Evolutionary conservation across 2,329 filamentous ascomycete genomes (phyloP), one percentile per base, ranked within the genome.

Genomic region (Penicillium sp.): DNA sequence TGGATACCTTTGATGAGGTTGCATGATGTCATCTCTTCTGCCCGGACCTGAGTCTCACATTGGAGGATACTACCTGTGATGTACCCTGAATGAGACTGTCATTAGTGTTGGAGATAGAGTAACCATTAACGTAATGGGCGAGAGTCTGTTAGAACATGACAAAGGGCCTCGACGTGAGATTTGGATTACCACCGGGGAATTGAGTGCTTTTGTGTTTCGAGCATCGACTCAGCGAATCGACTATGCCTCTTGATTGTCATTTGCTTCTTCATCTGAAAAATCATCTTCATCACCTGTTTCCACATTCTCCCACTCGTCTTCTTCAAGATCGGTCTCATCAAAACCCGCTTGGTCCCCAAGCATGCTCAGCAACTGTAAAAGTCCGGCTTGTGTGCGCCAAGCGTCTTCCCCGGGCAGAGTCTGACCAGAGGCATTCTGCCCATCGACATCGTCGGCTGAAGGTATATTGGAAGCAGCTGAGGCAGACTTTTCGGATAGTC

Each of bases 281-380:
- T 53, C 55, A 5, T 54, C 48, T 5, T 52, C 53, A 5, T 50
- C 51, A 3, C 38, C 49, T 2, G 58, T 55, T 4, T 56, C 57
- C 16, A 56, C 43, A n/a, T 58, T 59, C 31, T 59, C 58, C 55
- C 59, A 61, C 24, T 54, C 58, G 3, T 53, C 59, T 32, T 55
- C 53, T n/a, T 48, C 48, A n/a, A 48, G 48, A 1, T 48, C 50
- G 4, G 43, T 29, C 16, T 48, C 55, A 1, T 55, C 51, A 4
- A 55, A 48, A 1, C 59, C 62, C 11, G 54, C 53, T 3, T 60
- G 49, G 1, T 65, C 59, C 6, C 59, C 57, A 18, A 70, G 60
- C 57, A 70, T 62, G 32, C 58, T 65, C 34, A 69, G 42, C 51
- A 70, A 43, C 21, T 65, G 61, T 22, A 69, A 45, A 7, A 69